Conservation (phyloP, 2,329 filamentous ascomycete genomes). For the Lecanosticta acicola region DNA sequence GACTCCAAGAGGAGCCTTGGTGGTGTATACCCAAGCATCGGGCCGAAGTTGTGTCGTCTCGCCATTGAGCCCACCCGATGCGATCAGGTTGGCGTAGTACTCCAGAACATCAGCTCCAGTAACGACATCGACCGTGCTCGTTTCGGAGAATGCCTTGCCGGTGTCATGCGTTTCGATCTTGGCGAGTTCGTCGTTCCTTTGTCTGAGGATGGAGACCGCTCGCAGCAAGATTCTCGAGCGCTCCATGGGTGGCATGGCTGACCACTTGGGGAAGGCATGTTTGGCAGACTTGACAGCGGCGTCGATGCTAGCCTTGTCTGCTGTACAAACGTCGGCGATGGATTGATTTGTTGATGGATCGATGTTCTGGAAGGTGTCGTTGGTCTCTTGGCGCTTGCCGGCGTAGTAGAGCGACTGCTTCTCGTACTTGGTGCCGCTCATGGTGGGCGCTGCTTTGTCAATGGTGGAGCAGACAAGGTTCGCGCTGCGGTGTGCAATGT, state of each 20-base stretch:
- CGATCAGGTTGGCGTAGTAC: slow-evolving; percentile 77
- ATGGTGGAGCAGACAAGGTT: background rate
- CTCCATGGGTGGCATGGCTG: slow-evolving; percentile 64
- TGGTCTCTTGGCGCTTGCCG: slow-evolving; percentile 60
- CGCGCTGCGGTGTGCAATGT: background rate
- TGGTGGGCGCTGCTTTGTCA: background rate
- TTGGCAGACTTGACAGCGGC: slow-evolving; percentile 65
- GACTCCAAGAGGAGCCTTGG: slow-evolving; percentile 74
- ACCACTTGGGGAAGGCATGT: slow-evolving; percentile 70
- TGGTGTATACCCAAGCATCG: slow-evolving; percentile 76
- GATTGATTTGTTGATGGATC: slow-evolving; percentile 66
- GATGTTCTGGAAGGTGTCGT: slow-evolving; percentile 61
- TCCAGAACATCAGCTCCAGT: slow-evolving; percentile 82
- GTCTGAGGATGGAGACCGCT: slow-evolving; percentile 66
- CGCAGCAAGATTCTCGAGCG: slow-evolving; percentile 73
- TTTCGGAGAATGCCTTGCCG: slow-evolving; percentile 80
- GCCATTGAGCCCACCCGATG: slow-evolving; percentile 71
- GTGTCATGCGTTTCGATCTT: slow-evolving; percentile 77
- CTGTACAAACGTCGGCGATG: slow-evolving; percentile 57
- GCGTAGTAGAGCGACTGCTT: slow-evolving; percentile 60
- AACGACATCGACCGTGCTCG: slow-evolving; percentile 73
- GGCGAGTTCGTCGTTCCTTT: slow-evolving; percentile 74
- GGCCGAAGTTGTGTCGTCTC: slow-evolving; percentile 68
- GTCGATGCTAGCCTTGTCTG: slow-evolving; percentile 61
- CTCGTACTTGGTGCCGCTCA: slow-evolving; percentile 21